Evolutionary conservation across 371 early-diverging fungal species (phyloP).

Genomic region (Chytridiales sp.): DNA sequence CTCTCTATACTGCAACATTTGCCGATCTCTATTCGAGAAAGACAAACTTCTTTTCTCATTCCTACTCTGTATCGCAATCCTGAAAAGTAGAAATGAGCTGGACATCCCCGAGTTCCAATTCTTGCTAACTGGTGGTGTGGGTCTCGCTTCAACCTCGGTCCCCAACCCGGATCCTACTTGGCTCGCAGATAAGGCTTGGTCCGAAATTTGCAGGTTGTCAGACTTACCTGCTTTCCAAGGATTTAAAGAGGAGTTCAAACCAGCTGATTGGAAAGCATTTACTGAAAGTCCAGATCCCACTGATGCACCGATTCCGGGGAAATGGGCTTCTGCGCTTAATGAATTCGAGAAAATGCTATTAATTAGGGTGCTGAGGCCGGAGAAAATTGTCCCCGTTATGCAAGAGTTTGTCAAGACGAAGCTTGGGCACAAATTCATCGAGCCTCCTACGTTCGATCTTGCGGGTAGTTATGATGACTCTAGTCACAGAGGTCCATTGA

Average conservation of each 20-base stretch:
- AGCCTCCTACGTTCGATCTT: conserved; percentile 62
- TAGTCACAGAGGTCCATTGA: conserved; percentile 47
- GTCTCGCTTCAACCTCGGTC: conserved; percentile 33
- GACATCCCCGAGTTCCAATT: conserved; percentile 47
- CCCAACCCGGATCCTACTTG: conserved; percentile 50
- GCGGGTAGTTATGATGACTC: conserved; percentile 57
- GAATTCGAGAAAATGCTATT: conserved; percentile 51
- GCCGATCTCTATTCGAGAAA: conserved; percentile 58
- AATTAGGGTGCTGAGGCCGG: conserved; percentile 49
- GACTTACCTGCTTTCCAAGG: conserved; percentile 47
- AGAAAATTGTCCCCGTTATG: conserved; percentile 50
- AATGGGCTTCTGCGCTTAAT: conserved; percentile 36
- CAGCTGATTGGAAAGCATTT: conserved; percentile 47
- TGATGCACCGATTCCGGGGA: conserved; percentile 41
- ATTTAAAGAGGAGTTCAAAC: conserved; percentile 43
- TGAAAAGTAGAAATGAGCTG: conserved; percentile 46
- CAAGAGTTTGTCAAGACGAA: conserved; percentile 59
- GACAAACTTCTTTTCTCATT: conserved; percentile 62
- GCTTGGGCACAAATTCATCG: conserved; percentile 61
- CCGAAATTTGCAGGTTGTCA: conserved; percentile 46
- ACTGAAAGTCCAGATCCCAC: conserved; percentile 42
- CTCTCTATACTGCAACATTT: conserved; percentile 60
- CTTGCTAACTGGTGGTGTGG: conserved; percentile 52
- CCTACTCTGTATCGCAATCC: conserved; percentile 46
- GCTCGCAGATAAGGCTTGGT: conserved; percentile 54